Percentiles rank a stretch among this genome's conserved stretches.
Evolutionary conservation across 2,329 filamentous ascomycete genomes (phyloP).

Genomic region (Epichloe baconii): DNA sequence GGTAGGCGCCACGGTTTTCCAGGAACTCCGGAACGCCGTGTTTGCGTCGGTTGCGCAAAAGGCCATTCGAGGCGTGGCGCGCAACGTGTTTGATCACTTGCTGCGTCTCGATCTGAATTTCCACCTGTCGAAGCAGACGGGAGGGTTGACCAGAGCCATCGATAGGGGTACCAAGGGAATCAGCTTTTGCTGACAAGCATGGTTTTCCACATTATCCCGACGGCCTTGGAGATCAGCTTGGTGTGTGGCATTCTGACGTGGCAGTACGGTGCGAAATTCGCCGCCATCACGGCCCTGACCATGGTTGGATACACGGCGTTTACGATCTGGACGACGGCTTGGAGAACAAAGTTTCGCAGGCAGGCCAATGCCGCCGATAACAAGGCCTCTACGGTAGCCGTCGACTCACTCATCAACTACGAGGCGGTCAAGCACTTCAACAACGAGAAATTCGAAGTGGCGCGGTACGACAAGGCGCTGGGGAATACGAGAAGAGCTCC

Average conservation of each 20-base stretch:
- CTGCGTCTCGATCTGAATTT: constrained; percentile 84
- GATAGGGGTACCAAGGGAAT: constrained; percentile 97
- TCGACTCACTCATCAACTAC: constrained; percentile 96
- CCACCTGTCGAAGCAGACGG: constrained; percentile 87
- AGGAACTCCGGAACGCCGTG: constrained; percentile 88
- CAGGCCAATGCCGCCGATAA: constrained; percentile 96
- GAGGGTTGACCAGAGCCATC: constrained; percentile 83
- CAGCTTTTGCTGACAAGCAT: constrained; percentile 94
- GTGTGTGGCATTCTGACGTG: constrained; percentile 95
- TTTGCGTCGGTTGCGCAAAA: constrained; percentile 97
- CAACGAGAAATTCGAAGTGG: constrained; percentile 91
- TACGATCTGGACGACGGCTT: constrained; percentile 90
- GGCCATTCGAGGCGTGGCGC: constrained; percentile 79
- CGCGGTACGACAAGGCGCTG: constrained; percentile 77
- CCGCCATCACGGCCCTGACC: constrained; percentile 75
- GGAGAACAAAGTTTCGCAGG: constrained; percentile 91
- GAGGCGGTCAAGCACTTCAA: constrained; percentile 99
- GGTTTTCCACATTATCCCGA: constrained; percentile 95
- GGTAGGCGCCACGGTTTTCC: constrained; percentile 78
- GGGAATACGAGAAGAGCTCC: constrained; percentile 78
- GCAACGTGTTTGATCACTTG: constrained; percentile 85
- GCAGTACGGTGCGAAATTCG: constrained; percentile 86
- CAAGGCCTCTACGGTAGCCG: constrained; percentile 83
- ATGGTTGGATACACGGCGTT: constrained; percentile 96
- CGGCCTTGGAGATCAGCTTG: constrained; percentile 83